Evolutionary conservation across 192 early-diverging fungal species (phyloP), one percentile per base, ranked within the genome.

Genomic region (Pilobolus umbonatus): DNA sequence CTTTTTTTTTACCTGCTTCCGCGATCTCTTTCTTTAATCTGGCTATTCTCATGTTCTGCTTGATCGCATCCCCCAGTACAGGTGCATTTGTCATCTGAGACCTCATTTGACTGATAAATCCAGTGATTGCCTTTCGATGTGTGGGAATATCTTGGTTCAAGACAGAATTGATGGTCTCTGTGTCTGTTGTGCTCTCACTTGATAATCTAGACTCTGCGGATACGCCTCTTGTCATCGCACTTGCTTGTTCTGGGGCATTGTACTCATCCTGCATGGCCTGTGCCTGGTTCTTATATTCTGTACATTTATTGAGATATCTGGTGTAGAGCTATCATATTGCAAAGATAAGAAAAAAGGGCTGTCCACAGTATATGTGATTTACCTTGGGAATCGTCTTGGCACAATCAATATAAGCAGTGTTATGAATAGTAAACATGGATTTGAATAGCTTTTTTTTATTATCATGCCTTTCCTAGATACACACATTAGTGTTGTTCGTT

Each of bases 1-100:
- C 4, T 52, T 32, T 32, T 17, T 31, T 8, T 35, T 31, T 57
- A 68, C 67, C 67, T 45, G 67, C 29, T 34, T 69, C 67, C 9
- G 48, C 40, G 22, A 69, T 58, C 19, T 69, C 67, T 31, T 69
- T 62, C 32, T 69, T 69, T 8, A 56, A 15, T 26, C 63, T 69
- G 25, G 61, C 61, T 25, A 45, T 51, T 29, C 57, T 45, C 29
- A 42, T 50, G n/a, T 25, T 62, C n/a, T 57, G 61, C 29, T 69
- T 69, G 22, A 31, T 36, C 11, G 61, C 55, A 62, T 69, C 67
- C n/a, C n/a, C n/a, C 4, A 39, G 25, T 14, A 44, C 32, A 48
- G 45, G 30, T 25, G 51, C 51, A 40, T 49, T 50, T 28, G 52
- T 31, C 42, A 55, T 44, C 12, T 59, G 60, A 40, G 60, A 52